Conservation (phyloP, 2,329 filamentous ascomycete species). For the Chrysosporium queenslandicum region DNA sequence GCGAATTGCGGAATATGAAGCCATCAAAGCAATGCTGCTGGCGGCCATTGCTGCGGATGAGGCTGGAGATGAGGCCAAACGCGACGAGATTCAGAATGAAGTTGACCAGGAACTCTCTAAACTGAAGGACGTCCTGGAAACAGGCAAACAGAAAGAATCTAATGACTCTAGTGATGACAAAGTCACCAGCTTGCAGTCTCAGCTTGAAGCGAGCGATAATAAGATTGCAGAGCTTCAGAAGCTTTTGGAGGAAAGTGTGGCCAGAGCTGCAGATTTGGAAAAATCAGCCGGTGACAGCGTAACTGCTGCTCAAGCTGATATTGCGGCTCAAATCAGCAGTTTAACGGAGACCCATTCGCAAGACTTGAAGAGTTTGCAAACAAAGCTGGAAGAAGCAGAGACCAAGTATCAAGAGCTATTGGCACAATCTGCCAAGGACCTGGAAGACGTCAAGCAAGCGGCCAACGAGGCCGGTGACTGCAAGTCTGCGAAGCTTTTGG, state of each 20-base stretch:
- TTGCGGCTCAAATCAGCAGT: constrained; percentile 16
- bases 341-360: constrained; percentile 15
- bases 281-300: constrained; percentile 12
- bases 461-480: constrained; percentile 30
- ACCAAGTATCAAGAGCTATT: constrained; percentile 30
- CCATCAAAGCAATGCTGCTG: constrained; percentile 23
- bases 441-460: constrained; percentile 32
- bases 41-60: constrained; percentile 25
- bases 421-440: constrained; percentile 29
- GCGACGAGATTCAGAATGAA: constrained; percentile 20
- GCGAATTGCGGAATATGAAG: constrained; percentile 23
- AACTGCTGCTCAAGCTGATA: constrained; percentile 14
- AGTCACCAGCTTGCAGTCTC: constrained; percentile 15
- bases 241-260: constrained; percentile 14
- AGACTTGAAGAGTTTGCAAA: constrained; percentile 22
- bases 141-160: constrained; percentile 12
- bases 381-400: constrained; percentile 32
- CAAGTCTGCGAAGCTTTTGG: constrained; percentile 28
- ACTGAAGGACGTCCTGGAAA: constrained; percentile 21
- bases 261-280: constrained; percentile 13
- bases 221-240: constrained; percentile 17
- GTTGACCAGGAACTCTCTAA: constrained; percentile 21
- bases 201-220: constrained; percentile 18
- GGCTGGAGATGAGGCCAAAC: constrained; percentile 19
- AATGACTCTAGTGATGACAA: constrained; percentile 15